Evolutionary conservation across 2,329 filamentous ascomycete genomes (phyloP), one percentile per base, ranked within the genome.

Genomic region (Neonectria faginata): DNA sequence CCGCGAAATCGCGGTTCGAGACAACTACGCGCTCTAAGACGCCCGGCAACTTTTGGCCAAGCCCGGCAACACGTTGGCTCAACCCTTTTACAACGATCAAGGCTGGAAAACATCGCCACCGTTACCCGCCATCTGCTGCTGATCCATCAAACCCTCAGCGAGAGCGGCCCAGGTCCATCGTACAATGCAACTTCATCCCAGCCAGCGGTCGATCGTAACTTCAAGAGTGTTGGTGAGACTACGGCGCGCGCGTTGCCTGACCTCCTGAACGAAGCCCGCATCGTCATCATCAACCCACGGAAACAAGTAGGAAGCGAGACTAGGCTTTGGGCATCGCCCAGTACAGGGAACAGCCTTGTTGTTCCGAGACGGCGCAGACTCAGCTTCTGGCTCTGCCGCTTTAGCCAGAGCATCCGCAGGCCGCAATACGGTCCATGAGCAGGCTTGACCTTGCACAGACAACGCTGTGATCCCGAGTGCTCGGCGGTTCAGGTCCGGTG

Each of bases 341-440:
- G 60, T 67, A 64, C 72, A 73, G 70, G 72, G 72, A 67, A 71
- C 65, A 74, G 72, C 72, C 72, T 73, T 74, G 72, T 72, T 72
- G 41, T 44, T 53, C 60, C 59, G 66, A 64, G 64, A 65, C 70
- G 70, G 41, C 62, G 29, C 63, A 62, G 59, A 66, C 55, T 57
- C 56, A 64, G 55, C 44, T 53, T 53, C 27, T 51, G 41, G 59
- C 62, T 65, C 47, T 70, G 59, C 60, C 60, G 64, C 64, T 56
- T 62, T 52, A 65, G 59, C 58, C 59, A 58, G 52, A 57, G 42
- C 54, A 60, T 66, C 64, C 68, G 48, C 57, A 62, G 57, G 55
- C 64, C 66, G 33, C 57, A 60, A 58, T 57, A 60, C 64, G 51
- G 60, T 69, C 62, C 60, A 60, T 57, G 45, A 47, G 61, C 52